Evolutionary conservation across 345 rosid genomes (phyloP).

Genomic region (Rhizophora apiculata): DNA sequence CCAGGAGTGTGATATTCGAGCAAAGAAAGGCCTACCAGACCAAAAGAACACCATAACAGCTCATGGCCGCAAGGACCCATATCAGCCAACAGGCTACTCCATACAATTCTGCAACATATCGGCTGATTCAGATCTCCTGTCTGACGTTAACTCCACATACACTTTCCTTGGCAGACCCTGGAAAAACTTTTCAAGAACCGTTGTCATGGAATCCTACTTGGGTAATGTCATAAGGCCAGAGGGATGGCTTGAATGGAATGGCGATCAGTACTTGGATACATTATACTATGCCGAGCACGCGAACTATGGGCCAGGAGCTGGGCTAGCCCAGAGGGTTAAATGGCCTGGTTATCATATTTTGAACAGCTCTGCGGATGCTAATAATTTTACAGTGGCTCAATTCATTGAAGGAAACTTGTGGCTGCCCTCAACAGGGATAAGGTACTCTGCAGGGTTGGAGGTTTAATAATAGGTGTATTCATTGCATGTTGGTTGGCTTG

Average conservation of each 20-base stretch:
- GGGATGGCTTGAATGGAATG: constrained; percentile 42
- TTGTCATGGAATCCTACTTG: constrained; percentile 31
- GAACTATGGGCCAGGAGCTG: constrained; percentile 32
- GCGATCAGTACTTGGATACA: constrained; percentile 24
- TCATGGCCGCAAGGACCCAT: constrained; percentile 32
- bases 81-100: constrained; percentile 34
- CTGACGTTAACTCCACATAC: constrained; percentile 19
- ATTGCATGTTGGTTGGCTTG: neutral
- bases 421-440: constrained; percentile 33
- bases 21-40: constrained; percentile 23
- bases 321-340: constrained; percentile 21
- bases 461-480: constrained; percentile 4
- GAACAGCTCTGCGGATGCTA: constrained; percentile 20
- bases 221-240: constrained; percentile 26
- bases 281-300: constrained; percentile 35
- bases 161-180: constrained; percentile 40
- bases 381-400: constrained; percentile 31
- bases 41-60: constrained; percentile 42
- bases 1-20: constrained; percentile 29
- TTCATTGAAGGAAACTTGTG: constrained; percentile 37
- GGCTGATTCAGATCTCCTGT: constrained; percentile 29
- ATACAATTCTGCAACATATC: constrained; percentile 33
- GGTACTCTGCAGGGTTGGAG: constrained; percentile 14
- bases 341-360: constrained; percentile 33
- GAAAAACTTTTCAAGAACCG: constrained; percentile 36